A percentile compares a stretch with the other conserved stretches of the same genome.
phyloP scores from a whole-genome alignment of 2,329 filamentous ascomycete genomes.

The Ophiobolus disseminans region DNA sequence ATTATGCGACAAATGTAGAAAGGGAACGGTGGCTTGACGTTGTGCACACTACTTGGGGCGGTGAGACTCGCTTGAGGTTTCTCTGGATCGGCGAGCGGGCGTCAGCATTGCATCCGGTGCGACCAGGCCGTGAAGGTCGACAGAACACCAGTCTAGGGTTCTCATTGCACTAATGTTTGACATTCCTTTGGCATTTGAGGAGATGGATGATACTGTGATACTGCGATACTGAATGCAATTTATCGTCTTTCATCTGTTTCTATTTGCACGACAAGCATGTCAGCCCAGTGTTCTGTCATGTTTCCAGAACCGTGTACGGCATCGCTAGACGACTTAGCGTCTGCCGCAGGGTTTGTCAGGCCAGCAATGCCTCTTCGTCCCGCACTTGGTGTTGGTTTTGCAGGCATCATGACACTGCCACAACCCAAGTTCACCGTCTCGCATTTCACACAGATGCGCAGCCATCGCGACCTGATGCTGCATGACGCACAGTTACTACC shows the following conservation, averaged over 20 bases:
- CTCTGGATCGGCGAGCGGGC: neutral
- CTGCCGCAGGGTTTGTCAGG: conserved; percentile 2
- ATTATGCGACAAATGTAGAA: neutral
- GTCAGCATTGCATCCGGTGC: conserved; percentile 17
- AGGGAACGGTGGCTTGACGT: conserved; percentile 7
- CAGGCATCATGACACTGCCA: conserved; percentile 23
- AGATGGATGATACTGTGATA: no score
- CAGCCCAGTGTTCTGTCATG: conserved; percentile 2
- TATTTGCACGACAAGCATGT: neutral
- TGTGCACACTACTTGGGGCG: conserved; percentile 15
- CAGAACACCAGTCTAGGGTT: no score
- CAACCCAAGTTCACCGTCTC: conserved; percentile 22
- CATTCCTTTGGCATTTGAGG: no score
- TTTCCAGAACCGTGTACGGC: conserved; percentile 3
- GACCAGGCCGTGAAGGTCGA: neutral
- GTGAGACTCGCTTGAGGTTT: conserved; percentile 15
- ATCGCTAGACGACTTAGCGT: neutral
- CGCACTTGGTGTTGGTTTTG: conserved; percentile 10
- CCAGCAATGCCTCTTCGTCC: conserved; percentile 10
- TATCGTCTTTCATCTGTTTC: neutral
- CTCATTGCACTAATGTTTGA: no score
- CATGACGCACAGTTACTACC: conserved; percentile 23
- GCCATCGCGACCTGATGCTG: conserved; percentile 19
- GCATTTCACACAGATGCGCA: conserved; percentile 18
- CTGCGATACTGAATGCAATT: no score